Conservation (phyloP, 306 rosid species). For the Bauhinia variegata region DNA sequence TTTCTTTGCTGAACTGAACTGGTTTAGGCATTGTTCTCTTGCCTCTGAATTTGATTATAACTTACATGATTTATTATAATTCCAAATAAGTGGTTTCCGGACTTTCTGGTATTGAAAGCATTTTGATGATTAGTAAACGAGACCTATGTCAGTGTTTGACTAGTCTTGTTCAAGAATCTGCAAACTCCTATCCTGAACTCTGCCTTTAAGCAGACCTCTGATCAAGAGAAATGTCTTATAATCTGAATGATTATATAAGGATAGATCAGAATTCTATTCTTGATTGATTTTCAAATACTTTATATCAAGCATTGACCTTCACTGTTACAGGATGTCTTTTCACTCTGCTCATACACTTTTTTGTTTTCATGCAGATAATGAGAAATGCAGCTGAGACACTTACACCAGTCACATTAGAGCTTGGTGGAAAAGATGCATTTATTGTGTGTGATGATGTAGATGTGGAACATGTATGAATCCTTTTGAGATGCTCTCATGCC, state of each 20-base stretch:
- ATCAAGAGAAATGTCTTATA: conserved; percentile 14
- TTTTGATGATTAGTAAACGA: conserved; percentile 12
- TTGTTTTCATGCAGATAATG: conserved; percentile 78
- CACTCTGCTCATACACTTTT: conserved; percentile 23
- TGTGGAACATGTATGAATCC: conserved; percentile 76
- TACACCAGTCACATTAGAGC: conserved; percentile 90
- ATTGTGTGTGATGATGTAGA: conserved; percentile 92
- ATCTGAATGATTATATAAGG: conserved; percentile 2
- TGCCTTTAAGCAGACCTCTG: conserved; percentile 3
- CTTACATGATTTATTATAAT: conserved; percentile 17
- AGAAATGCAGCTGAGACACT: conserved; percentile 84
- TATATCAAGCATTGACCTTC: conserved; percentile 26
- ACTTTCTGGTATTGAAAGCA: conserved; percentile 7
- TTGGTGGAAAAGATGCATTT: conserved; percentile 99
- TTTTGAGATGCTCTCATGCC: conserved; percentile 27
- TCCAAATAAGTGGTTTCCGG: conserved; percentile 23
- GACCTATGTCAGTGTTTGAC: conserved; percentile 23
- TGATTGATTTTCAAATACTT: neutral
- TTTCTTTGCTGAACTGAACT: conserved; percentile 40
- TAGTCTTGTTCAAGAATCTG: neutral
- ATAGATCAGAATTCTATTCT: conserved; percentile 9
- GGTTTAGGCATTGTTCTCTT: neutral
- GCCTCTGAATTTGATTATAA: conserved; percentile 22
- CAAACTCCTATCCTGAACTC: no score
- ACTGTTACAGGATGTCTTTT: conserved; percentile 22